phyloP scores from a whole-genome alignment of 2,329 filamentous ascomycete genomes.

The Ceratocystis eucalypticola region DNA sequence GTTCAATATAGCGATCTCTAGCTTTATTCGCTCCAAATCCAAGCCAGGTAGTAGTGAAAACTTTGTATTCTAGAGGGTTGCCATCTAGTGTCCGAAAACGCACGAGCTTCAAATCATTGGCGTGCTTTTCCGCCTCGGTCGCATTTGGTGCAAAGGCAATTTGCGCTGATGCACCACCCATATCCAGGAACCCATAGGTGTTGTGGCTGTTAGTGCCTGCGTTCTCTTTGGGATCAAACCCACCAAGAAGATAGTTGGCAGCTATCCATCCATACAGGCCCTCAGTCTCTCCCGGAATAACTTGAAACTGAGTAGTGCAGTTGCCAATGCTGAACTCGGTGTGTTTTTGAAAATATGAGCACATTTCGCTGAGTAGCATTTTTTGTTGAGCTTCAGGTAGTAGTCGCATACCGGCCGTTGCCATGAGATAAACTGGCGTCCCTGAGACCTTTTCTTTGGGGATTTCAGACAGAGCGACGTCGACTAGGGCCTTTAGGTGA shows the following conservation, averaged over 20 bases:
- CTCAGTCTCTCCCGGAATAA: constrained; percentile 91
- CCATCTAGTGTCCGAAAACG: constrained; percentile 76
- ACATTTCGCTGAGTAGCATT: constrained; percentile 62
- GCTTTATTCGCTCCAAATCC: constrained; percentile 96
- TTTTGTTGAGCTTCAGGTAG: constrained; percentile 60
- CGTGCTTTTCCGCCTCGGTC: constrained; percentile 80
- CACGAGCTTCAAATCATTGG: constrained; percentile 74
- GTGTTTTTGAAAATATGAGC: constrained; percentile 62
- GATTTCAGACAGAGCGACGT: constrained; percentile 68
- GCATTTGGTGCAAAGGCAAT: constrained; percentile 93
- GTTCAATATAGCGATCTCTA: constrained; percentile 67
- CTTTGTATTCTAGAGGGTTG: constrained; percentile 60
- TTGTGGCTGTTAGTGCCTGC: constrained; percentile 59
- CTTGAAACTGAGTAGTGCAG: constrained; percentile 77
- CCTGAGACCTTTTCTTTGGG: constrained; percentile 62
- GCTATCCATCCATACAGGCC: constrained; percentile 96
- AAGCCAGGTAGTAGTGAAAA: constrained; percentile 94
- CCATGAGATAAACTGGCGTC: constrained; percentile 88
- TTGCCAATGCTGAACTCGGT: constrained; percentile 80
- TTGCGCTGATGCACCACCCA: constrained; percentile 95
- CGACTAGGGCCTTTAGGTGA: constrained; percentile 64
- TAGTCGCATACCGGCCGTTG: constrained; percentile 87
- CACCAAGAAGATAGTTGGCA: constrained; percentile 84
- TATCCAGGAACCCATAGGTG: constrained; percentile 94
- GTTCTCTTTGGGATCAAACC: constrained; percentile 70